Conservation (phyloP, 305 asterid species). For the Solanum aculeatissimum region DNA sequence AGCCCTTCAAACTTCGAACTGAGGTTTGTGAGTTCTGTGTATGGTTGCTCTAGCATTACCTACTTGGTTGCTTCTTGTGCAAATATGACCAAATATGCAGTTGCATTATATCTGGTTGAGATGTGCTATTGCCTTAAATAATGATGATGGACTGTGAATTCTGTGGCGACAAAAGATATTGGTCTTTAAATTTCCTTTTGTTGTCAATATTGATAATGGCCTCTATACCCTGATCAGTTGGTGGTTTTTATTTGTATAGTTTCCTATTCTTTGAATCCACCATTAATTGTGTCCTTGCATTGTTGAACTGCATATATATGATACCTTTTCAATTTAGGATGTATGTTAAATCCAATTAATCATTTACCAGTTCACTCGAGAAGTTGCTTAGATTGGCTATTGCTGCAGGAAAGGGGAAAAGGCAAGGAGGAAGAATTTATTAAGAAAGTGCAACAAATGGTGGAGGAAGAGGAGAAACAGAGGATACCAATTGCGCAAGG, state of each 20-base stretch:
- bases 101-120: not conserved
- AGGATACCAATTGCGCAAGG: constrained; percentile 79
- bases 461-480: constrained; percentile 68
- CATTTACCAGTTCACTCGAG: not conserved
- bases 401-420: constrained; percentile 71
- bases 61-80: not conserved
- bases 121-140: not conserved
- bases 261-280: not conserved
- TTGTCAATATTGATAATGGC: not conserved
- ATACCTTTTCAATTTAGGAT: not conserved
- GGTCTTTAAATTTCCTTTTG: not conserved
- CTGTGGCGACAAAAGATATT: not conserved
- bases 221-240: not conserved
- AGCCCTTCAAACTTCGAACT: constrained; percentile 59
- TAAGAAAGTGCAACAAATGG: constrained; percentile 54
- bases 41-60: not conserved
- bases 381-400: constrained; percentile 9
- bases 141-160: not conserved
- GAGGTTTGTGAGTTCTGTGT: constrained; percentile 35
- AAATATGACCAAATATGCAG: not conserved
- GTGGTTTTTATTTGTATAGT: not conserved
- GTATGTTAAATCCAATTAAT: not conserved
- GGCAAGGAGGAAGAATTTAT: constrained; percentile 68
- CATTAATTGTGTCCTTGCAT: not conserved
- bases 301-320: not conserved